Evolutionary conservation across 139 green algal species (phyloP).

Genomic region (Micractinium conductrix): DNA sequence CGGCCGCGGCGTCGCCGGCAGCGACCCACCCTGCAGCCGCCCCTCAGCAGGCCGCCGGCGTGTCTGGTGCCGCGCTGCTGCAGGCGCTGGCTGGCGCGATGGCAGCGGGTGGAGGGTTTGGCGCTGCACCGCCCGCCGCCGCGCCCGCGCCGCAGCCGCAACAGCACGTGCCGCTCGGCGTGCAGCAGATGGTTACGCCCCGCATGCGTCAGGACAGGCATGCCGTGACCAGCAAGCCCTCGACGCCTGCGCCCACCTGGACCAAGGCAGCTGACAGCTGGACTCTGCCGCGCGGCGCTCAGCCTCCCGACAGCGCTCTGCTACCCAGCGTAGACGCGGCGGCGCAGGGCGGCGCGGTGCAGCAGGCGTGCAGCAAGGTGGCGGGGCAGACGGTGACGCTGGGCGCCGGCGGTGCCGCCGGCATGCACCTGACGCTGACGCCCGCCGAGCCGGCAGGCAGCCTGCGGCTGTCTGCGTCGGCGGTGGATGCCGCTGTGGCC

Average conservation of each 20-base stretch:
- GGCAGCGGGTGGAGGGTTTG: not conserved
- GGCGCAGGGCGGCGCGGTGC: not conserved
- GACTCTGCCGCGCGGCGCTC: not conserved
- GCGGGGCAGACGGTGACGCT: not conserved
- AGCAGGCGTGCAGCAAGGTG: constrained; percentile 19
- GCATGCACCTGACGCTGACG: not conserved
- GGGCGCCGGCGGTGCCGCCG: not conserved
- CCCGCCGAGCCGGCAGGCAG: constrained; percentile 5
- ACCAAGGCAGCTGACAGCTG: constrained; percentile 8
- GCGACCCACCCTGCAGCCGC: not conserved
- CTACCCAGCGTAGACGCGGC: not conserved
- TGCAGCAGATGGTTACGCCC: not conserved
- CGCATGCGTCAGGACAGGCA: no score
- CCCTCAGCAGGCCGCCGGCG: not conserved
- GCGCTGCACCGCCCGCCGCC: not conserved
- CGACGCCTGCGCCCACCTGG: not conserved
- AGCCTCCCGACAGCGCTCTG: not conserved
- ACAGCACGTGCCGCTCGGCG: not conserved
- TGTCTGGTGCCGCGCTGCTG: constrained; percentile 4
- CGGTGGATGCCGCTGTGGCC: not conserved
- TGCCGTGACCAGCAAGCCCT: not conserved
- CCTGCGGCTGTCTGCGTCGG: not conserved
- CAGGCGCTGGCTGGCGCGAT: constrained; percentile 1
- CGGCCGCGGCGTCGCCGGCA: not conserved
- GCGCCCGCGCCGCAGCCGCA: not conserved